Conservation (phyloP, 1,284 basidiomycete species). For the Microbotryum violaceum region DNA sequence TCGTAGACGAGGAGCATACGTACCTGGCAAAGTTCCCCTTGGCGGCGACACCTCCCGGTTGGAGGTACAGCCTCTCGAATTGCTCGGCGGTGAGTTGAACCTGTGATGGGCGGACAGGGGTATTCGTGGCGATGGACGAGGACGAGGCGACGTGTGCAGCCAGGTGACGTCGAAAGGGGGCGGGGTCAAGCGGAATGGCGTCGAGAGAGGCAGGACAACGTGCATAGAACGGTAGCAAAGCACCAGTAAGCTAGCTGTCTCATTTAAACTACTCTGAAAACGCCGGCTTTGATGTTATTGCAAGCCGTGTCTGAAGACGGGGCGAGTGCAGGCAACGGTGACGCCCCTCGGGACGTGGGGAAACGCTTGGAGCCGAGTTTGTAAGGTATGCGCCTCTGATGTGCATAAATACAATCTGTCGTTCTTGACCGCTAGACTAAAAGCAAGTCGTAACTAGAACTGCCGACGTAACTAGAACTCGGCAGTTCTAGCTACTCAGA, state of each 20-base stretch:
- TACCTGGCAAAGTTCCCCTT: constrained; percentile 28
- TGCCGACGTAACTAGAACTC: no score
- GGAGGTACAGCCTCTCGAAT: constrained; percentile 31
- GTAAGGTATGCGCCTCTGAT: no score
- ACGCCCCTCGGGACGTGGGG: neutral
- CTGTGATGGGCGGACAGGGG: neutral
- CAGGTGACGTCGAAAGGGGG: no score
- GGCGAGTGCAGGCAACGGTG: neutral
- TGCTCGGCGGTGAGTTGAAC: constrained; percentile 22
- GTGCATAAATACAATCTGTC: no score
- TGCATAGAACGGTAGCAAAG: neutral
- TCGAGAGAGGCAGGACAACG: no score
- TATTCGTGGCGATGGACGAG: no score
- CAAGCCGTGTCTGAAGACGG: constrained; percentile 5
- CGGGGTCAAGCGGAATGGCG: no score
- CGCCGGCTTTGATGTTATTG: neutral
- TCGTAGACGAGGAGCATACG: no score
- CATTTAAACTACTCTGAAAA: neutral
- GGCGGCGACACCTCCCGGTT: constrained; percentile 30
- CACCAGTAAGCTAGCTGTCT: neutral
- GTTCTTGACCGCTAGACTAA: no score
- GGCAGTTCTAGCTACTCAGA: no score
- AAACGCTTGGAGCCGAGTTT: neutral
- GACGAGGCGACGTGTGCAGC: no score
- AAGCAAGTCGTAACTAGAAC: no score